Evolutionary conservation across 148 eudicot species (phyloP), one percentile per base, ranked within the genome.

Genomic region (Agrostemma githago): DNA sequence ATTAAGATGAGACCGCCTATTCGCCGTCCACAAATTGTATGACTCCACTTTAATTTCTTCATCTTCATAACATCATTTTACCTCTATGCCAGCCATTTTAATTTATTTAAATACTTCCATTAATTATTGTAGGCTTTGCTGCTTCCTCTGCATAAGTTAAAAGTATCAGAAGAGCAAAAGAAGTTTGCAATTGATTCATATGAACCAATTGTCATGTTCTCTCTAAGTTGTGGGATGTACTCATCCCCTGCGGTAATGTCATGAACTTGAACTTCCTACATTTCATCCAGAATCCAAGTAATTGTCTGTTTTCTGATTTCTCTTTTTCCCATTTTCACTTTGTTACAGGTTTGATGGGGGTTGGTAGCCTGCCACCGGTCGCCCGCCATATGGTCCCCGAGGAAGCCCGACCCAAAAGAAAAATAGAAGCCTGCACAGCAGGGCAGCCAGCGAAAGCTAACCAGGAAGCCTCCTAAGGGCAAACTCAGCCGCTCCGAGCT

Each of bases 1-100:
- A n/a, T n/a, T n/a, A 80, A 80, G 83, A 80, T 80, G 83, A 76
- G 77, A 72, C 83, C 83, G 17, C 83, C 83, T 43, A 80, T 73
- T 41, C 76, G 76, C 69, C 83, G 83, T 60, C 83, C 83, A 19
- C 83, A 80, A 68, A 80, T 77, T 73, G 83, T 80, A 77, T 26
- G 74, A 16, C 34, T 40, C 48, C 43, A 16, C 62, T 58, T 40
- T 62, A 8, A 51, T 11, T 51, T 51, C 14, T 51, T 51, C 56
- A 3, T 3, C 56, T 51, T 3, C 56, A 51, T 51, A 51, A 51
- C 11, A 51, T 3, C 16, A 51, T 51, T 51, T 51, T 51, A 11
- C 4, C 14, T 51, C 56, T 51, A 3, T 2, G 15, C 56, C 56
- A 10, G 34, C 34, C 34, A 1, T 26, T 26, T 26, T 26, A 26